Base-by-base conservation (phyloP, 208 protist species). In the Leptomonas pyrrhocoris region DNA sequence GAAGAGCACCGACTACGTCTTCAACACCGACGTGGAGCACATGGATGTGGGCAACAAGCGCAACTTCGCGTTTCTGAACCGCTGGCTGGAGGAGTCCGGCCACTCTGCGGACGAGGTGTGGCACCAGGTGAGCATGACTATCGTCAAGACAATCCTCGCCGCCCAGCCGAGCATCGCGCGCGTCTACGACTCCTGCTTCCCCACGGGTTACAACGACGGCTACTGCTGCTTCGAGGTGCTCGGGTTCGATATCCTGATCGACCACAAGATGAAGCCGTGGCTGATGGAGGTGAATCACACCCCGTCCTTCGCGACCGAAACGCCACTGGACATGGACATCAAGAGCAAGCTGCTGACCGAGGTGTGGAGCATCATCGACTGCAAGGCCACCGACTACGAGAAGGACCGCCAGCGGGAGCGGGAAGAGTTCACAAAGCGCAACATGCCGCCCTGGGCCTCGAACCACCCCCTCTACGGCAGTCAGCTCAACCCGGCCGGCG, bases 261-360 rank as follows among this genome's bases (percentile, higher is more conserved):
- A 98, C 72, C 53, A 83, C 57, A 92, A 95, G 31, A 83, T 98
- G 62, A 85, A 91, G 67, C 96, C 95, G 59, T 98, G 96, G 93
- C 79, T 99, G 30, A 85, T 99, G 73, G 97, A 99, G 83, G 97
- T 99, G 31, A 99, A 99, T 76, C 96, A 98, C 86, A 95, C 94
- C 7, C 97, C 98, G 19, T 98, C 96, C 42, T 89, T 99, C 59
- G 85, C 80, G 28, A 96, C 88, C 19, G 95, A 98, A 77, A 98
- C 96, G 23, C 85, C 86, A 30, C 80, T 98, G 4, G 98, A 99
- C 68, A 46, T 86, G 16, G 73, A 94, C 40, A 96, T 98, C 68
- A 98, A 98, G 77, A 83, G 86, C 46, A 78, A 78, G 27, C 83
- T 98, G 30, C 51, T 98, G n/a, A 69, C 45, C 7, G 91, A 98